These are phyloP conservation scores for Phaseolus lunatus DNA, from an alignment of 306 rosid genomes.

Conservation along the genomic window DNA sequence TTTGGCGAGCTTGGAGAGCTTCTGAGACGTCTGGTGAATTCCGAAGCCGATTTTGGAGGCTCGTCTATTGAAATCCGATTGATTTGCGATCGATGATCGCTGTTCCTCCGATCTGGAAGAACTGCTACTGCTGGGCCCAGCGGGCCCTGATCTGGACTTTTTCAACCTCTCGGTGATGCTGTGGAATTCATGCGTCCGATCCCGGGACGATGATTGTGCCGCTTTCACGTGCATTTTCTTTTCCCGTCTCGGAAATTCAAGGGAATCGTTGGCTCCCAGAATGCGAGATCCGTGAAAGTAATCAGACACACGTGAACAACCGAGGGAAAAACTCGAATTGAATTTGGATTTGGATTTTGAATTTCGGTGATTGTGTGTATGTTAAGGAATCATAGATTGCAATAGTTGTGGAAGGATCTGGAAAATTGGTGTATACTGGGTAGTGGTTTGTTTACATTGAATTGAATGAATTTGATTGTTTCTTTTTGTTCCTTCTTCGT, in stretches of 20 bases:
- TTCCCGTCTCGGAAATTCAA: slow-evolving; percentile 48
- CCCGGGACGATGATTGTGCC: slow-evolving; percentile 69
- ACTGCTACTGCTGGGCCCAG: slow-evolving; percentile 49
- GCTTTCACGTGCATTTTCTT: slow-evolving; percentile 44
- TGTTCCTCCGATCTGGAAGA: slow-evolving; percentile 74
- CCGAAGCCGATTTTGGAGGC: slow-evolving; percentile 92
- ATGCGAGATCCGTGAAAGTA: slow-evolving; percentile 6
- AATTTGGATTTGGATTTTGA: neutral
- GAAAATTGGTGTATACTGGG: too few species aligned
- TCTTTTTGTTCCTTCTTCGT: neutral
- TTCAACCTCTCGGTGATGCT: slow-evolving; percentile 73
- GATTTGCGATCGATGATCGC: slow-evolving; percentile 66
- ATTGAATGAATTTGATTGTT: too few species aligned
- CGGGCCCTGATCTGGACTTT: slow-evolving; percentile 62
- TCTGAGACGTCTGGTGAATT: slow-evolving; percentile 93
- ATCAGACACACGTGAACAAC: slow-evolving; percentile 29
- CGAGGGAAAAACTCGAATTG: slow-evolving; percentile 40
- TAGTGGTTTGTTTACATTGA: too few species aligned
- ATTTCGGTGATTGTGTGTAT: neutral
- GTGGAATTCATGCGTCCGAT: slow-evolving; percentile 79
- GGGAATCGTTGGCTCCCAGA: neutral
- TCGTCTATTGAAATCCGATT: slow-evolving; percentile 82
- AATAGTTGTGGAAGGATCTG: neutral
- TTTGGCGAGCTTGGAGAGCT: slow-evolving; percentile 85
- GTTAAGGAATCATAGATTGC: neutral